Evolutionary conservation across 495 filamentous ascomycete species (phyloP), one percentile per base, ranked within the genome.

Genomic region (Lepraria neglecta): DNA sequence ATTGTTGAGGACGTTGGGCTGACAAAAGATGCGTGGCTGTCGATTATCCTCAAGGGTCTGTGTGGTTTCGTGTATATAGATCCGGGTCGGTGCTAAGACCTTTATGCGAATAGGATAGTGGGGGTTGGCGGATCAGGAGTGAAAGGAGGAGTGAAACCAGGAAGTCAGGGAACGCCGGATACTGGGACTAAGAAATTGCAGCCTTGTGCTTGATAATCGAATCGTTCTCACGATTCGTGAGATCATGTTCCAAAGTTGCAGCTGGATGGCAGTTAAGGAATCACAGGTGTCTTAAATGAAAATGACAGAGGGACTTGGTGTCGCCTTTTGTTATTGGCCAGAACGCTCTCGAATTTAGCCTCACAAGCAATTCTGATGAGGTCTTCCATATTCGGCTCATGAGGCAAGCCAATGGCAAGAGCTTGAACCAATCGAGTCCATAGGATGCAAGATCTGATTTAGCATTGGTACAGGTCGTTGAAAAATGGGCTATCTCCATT

Each of bases 21-120:
- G 53, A 64, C 40, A 17, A 64, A 62, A 30, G 51, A 44, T 45
- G 59, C 51, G 40, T 64, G 62, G n/a, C 24, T 17, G 33, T 52
- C 46, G 21, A 52, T 21, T 59, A 64, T 67, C 31, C 47, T 48
- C 46, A 48, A 58, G 62, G 51, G 9, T 5, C 12, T 38, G 6
- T 12, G 35, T 52, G n/a, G 33, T 17, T 45, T 24, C 4, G 19
- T 24, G 3, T 52, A 6, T 31, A 38, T 54, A 31, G 27, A 11
- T 38, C 27, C n/a, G 47, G 4, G 40, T 42, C 30, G n/a, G 19
- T 43, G 14, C 27, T 60, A 31, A 19, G 28, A 33, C 21, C 28
- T 19, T 30, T 30, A 19, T 21, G 46, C n/a, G 46, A 60, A 24
- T 12, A 19, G 35, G 35, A 35, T 33, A 31, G 24, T 24, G 24